Evolutionary conservation across 1,139 yeast species (phyloP), one percentile per base, ranked within the genome.

Genomic region (Debaryomyces udenii): DNA sequence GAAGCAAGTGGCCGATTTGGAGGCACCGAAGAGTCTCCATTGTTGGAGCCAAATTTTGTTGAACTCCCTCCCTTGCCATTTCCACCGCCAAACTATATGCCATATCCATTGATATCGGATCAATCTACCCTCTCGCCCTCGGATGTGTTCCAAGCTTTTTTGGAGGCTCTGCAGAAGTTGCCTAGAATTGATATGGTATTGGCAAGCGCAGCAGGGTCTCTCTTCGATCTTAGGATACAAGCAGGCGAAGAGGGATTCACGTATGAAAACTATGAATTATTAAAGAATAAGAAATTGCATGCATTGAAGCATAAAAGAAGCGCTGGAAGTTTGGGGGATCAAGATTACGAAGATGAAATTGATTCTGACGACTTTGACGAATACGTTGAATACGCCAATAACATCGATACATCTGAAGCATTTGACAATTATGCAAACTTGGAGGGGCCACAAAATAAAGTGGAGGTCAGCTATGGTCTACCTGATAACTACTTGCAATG

Each of bases 161-260:
- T 71, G 23, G 70, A 68, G 26, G 78, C 78, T 4, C 64, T 63
- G 47, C 59, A 62, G 22, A 44, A 59, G 22, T 53, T 71, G 26
- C 78, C 78, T 1, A 52, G 76, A 28, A 61, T 64, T 7, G 77
- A 73, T 45, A 73, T 73, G 78, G 76, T 72, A 15, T 60, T 70
- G 15, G 78, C 78, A 6, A 70, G 76, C 52, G 78, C 78, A 6
- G 78, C 78, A 0, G 78, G 77, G 2, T 64, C 76, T 15, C 61
- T 73, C 32, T 61, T 59, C 46, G 78, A 72, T 38, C 56, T 72
- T 45, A 57, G 55, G 40, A 32, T 50, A 6, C 74, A 67, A 44
- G 75, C 77, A 0, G 39, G 38, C 6, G 53, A 59, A 16, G 76
- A 69, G 48, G 68, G 69, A 5, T 64, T 70, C 37, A 51, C 59